These are phyloP conservation scores for Panus rudis DNA, from an alignment of 768 basidiomycete genomes.

Conservation along the genomic window DNA sequence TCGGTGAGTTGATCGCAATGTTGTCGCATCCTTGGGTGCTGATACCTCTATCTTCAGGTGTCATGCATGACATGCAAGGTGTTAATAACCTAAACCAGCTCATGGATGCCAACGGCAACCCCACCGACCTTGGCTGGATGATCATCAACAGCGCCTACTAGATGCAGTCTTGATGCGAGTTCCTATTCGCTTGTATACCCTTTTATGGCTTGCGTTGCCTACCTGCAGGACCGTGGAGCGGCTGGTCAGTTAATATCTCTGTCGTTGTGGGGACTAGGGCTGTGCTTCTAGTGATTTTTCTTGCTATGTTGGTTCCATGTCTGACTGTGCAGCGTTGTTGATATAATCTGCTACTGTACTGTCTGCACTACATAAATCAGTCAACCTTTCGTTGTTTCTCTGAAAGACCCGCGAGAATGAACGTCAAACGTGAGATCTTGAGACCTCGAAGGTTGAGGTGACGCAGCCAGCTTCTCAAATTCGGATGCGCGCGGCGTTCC, in stretches of 20 bases:
- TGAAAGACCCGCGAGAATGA: too few species aligned
- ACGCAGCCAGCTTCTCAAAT: too few species aligned
- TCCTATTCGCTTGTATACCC: conserved; percentile 1
- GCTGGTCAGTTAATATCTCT: conserved; percentile 10
- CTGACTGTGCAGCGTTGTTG: too few species aligned
- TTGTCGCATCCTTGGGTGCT: background rate
- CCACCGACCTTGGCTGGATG: conserved; percentile 42
- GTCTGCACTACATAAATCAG: too few species aligned
- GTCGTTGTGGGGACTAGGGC: conserved; percentile 1
- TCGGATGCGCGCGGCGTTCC: too few species aligned
- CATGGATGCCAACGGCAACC: conserved; percentile 36
- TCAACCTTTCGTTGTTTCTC: too few species aligned
- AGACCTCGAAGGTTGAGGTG: too few species aligned
- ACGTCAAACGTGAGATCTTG: too few species aligned
- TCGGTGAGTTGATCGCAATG: conserved; percentile 42
- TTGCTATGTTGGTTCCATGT: background rate
- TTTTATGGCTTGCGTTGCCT: conserved; percentile 2
- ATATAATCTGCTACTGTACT: too few species aligned
- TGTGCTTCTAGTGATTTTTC: conserved; percentile 9
- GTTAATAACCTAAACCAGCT: conserved; percentile 53
- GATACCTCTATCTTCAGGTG: conserved; percentile 28
- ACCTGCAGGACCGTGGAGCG: conserved; percentile 13
- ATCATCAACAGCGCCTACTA: conserved; percentile 35
- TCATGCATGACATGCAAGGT: conserved; percentile 46
- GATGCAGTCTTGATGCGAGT: background rate